Evolutionary conservation across 257 asterid species (phyloP).

Genomic region (Henckelia pumila): DNA sequence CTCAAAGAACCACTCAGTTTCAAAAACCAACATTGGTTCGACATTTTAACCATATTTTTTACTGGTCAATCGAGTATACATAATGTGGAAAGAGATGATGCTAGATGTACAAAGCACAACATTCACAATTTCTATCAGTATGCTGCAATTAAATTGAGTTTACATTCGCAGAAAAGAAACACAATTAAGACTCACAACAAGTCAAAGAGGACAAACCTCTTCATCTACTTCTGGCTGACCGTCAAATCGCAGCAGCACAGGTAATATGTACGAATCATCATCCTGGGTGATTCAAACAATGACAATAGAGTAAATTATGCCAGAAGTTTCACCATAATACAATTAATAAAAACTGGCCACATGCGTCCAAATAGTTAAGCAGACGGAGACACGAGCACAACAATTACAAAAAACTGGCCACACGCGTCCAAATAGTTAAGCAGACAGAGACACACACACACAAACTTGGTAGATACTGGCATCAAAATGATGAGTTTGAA

Average conservation of each 20-base stretch:
- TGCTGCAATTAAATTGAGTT: neutral
- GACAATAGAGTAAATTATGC: constrained; percentile 19
- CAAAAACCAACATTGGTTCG: constrained; percentile 13
- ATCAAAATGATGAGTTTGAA: neutral
- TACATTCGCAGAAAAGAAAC: constrained; percentile 9
- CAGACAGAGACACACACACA: constrained; percentile 12
- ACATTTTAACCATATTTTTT: neutral
- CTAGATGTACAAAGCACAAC: constrained; percentile 16
- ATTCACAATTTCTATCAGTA: constrained; percentile 13
- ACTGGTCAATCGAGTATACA: neutral
- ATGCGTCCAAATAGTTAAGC: constrained; percentile 13
- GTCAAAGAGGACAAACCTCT: constrained; percentile 50
- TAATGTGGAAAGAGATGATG: constrained; percentile 13
- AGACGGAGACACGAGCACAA: constrained; percentile 13
- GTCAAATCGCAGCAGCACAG: constrained; percentile 85
- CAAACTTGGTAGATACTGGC: neutral
- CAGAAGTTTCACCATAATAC: neutral
- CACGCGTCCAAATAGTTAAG: constrained; percentile 11
- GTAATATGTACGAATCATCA: constrained; percentile 85
- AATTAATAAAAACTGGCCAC: neutral
- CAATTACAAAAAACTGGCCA: neutral
- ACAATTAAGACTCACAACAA: constrained; percentile 1
- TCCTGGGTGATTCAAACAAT: constrained; percentile 48
- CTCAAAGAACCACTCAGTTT: constrained; percentile 3
- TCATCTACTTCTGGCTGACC: constrained; percentile 97